Conservation (phyloP, 495 filamentous ascomycete species). For the Penicillium cosmopolitanum region DNA sequence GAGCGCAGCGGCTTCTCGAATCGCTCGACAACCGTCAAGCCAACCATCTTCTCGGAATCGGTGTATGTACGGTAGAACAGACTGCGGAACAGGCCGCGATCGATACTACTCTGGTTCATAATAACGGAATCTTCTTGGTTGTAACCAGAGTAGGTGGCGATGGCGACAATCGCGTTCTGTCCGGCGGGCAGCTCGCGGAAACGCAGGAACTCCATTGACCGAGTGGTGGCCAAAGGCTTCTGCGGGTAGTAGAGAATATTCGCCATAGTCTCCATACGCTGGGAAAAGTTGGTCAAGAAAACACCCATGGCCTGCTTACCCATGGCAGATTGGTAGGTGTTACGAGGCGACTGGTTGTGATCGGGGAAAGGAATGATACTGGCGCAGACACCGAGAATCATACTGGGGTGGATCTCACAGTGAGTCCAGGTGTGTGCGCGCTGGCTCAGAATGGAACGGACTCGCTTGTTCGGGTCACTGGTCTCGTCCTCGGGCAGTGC, state of each 20-base stretch:
- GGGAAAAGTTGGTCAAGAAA: slow-evolving; percentile 92
- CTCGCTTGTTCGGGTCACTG: slow-evolving; percentile 71
- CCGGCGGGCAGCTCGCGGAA: slow-evolving; percentile 96
- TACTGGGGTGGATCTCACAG: slow-evolving; percentile 98
- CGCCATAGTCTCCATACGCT: slow-evolving; percentile 99
- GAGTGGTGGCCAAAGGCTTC: slow-evolving; percentile 93
- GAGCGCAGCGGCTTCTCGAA: slow-evolving; percentile 93
- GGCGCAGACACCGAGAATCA: slow-evolving; percentile 97
- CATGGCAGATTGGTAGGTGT: slow-evolving; percentile 99
- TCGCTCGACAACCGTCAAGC: slow-evolving; percentile 82
- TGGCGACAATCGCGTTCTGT: slow-evolving; percentile 98
- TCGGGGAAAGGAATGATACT: slow-evolving; percentile 99
- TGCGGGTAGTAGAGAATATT: slow-evolving; percentile 99
- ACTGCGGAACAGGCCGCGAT: slow-evolving; percentile 95
- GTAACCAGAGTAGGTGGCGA: slow-evolving; percentile 97
- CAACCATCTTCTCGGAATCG: slow-evolving; percentile 92
- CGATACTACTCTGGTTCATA: slow-evolving; percentile 99
- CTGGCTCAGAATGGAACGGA: slow-evolving; percentile 81
- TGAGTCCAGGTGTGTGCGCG: slow-evolving; percentile 91
- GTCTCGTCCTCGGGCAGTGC: slow-evolving; percentile 60
- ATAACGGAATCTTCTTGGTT: slow-evolving; percentile 99
- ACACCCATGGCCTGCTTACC: slow-evolving; percentile 99
- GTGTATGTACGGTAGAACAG: slow-evolving; percentile 97
- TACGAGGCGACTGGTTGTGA: slow-evolving; percentile 98
- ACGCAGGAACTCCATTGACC: slow-evolving; percentile 97